Evolutionary conservation across 2,329 filamentous ascomycete species (phyloP).

Genomic region (Leptographium wingfieldii): DNA sequence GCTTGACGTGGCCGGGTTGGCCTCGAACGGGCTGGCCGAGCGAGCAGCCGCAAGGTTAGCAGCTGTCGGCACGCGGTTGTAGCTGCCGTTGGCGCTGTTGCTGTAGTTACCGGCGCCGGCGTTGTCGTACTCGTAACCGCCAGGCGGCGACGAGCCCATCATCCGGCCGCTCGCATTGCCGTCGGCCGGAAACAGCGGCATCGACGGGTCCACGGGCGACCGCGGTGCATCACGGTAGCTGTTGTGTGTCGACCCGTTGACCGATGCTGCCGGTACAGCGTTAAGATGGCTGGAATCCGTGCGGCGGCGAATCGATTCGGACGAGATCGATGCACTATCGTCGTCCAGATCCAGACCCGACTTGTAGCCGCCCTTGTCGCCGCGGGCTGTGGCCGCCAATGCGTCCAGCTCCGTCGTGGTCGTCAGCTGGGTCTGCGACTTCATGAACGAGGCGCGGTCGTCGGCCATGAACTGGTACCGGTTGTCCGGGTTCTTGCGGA

Average conservation of each 20-base stretch:
- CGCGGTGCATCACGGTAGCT: conserved; percentile 21
- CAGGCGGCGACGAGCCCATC: conserved; percentile 14
- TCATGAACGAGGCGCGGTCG: conserved; percentile 82
- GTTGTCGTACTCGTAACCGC: conserved; percentile 9
- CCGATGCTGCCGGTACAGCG: conserved; percentile 11
- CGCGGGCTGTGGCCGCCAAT: conserved; percentile 67
- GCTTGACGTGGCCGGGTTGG: background rate
- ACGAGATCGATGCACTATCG: conserved; percentile 56
- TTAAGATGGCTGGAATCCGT: conserved; percentile 17
- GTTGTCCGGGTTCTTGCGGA: conserved; percentile 76
- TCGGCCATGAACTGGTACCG: conserved; percentile 85
- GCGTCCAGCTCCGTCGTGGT: conserved; percentile 69
- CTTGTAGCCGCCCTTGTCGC: conserved; percentile 54
- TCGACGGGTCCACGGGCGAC: conserved; percentile 36
- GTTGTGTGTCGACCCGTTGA: conserved; percentile 9
- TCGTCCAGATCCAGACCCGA: conserved; percentile 55
- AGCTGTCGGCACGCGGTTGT: background rate
- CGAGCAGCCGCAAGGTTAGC: background rate
- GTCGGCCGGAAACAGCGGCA: conserved; percentile 36
- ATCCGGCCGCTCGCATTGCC: conserved; percentile 16
- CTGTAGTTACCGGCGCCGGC: conserved; percentile 6
- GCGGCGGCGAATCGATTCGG: conserved; percentile 37
- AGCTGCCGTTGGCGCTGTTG: conserved; percentile 3
- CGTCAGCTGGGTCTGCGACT: conserved; percentile 63
- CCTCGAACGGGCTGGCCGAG: conserved; percentile 16